Evolutionary conservation across 305 asterid genomes (phyloP).

Genomic region (Fraxinus platypoda): DNA sequence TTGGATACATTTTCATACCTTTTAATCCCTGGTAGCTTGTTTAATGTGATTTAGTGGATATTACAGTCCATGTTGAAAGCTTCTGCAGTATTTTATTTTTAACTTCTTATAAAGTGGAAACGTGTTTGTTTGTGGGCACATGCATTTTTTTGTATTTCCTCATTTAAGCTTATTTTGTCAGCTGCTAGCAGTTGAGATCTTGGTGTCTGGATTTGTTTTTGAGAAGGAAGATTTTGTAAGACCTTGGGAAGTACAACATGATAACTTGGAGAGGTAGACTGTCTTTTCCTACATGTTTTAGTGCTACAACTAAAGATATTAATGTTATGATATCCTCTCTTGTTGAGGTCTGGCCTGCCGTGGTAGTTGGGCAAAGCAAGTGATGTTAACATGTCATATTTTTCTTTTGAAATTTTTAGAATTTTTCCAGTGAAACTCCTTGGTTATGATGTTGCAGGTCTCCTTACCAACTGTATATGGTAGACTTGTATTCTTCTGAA

Average conservation of each 20-base stretch:
- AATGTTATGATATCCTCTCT: constrained; percentile 8
- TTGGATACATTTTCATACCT: neutral
- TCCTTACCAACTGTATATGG: constrained; percentile 1
- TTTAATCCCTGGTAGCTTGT: constrained; percentile 10
- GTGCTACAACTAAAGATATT: constrained; percentile 3
- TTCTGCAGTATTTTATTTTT: neutral
- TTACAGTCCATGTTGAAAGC: neutral
- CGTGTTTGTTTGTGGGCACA: neutral
- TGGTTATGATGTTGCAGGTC: constrained; percentile 1
- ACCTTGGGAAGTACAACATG: constrained; percentile 83
- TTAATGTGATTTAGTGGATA: constrained; percentile 3
- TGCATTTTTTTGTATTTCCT: constrained; percentile 17
- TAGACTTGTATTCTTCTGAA: constrained; percentile 10
- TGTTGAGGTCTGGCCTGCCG: neutral
- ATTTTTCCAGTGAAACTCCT: neutral
- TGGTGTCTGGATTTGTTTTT: constrained; percentile 82
- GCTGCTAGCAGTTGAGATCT: constrained; percentile 87
- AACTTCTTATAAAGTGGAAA: neutral
- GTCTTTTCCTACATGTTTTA: constrained; percentile 17
- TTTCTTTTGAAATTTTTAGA: neutral
- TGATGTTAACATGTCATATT: neutral
- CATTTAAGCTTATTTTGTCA: constrained; percentile 38
- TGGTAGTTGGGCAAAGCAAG: constrained; percentile 4
- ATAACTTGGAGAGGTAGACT: constrained; percentile 80
- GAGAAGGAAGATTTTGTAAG: constrained; percentile 80